A percentile compares a stretch with the other conserved stretches of the same genome.
Evolutionary conservation across 2,329 filamentous ascomycete species (phyloP).

Genomic region (Cladorrhinum sp.): DNA sequence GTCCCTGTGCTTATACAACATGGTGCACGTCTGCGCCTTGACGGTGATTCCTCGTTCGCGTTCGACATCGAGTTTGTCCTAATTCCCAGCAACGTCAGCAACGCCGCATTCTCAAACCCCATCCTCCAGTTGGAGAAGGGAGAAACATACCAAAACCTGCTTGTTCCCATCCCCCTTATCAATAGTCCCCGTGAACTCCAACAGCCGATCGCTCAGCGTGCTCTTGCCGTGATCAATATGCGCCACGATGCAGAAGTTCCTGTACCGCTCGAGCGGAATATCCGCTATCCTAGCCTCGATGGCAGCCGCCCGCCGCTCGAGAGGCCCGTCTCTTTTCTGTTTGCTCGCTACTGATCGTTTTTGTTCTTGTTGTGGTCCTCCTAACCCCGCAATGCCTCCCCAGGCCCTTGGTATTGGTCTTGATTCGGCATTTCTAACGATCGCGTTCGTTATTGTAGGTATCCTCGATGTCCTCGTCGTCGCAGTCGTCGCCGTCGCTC

Average conservation of each 20-base stretch:
- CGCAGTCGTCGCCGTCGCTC: background rate
- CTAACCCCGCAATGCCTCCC: no score
- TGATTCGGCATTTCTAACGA: no score
- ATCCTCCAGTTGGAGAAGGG: background rate
- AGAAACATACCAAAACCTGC: conserved; percentile 65
- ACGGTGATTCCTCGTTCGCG: conserved; percentile 95
- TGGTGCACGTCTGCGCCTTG: conserved; percentile 97
- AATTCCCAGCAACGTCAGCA: background rate
- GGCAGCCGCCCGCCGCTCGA: conserved; percentile 32
- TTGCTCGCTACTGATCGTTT: background rate
- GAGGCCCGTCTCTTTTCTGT: conserved; percentile 14
- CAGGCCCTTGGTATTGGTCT: no score
- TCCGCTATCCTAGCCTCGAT: conserved; percentile 62
- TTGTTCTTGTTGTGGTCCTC: background rate
- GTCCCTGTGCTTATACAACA: conserved; percentile 76
- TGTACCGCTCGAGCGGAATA: conserved; percentile 75
- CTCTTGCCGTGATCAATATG: conserved; percentile 99
- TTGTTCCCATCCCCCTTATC: conserved; percentile 76
- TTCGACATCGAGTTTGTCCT: conserved; percentile 94
- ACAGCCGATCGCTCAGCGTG: conserved; percentile 85
- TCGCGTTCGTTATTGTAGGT: no score
- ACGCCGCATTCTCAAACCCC: no score
- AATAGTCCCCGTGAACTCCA: conserved; percentile 94
- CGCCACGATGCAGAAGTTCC: conserved; percentile 98
- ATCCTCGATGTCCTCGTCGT: background rate